Percentiles rank a stretch among this genome's conserved stretches.
Evolutionary conservation across 148 eudicot species (phyloP).

Genomic region (Agrostemma githago): DNA sequence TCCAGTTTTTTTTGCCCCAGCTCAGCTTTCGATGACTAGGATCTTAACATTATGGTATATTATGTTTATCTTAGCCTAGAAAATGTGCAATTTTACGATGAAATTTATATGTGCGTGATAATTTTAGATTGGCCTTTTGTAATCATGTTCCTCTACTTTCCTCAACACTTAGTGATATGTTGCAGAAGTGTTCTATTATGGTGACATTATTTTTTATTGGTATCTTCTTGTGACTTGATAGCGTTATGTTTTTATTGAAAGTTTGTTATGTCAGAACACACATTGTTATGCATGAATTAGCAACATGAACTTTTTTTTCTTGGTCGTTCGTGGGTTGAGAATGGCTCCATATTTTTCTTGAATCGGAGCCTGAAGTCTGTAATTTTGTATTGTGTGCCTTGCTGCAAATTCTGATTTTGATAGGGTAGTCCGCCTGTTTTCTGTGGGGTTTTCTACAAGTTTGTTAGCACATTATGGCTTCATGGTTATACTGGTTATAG

Average conservation of each 20-base stretch:
- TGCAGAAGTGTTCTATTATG: neutral
- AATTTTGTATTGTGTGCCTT: neutral
- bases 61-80: neutral
- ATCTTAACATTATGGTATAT: neutral
- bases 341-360: neutral
- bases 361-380: neutral
- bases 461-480: neutral
- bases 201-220: neutral
- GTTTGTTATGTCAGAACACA: neutral
- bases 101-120: neutral
- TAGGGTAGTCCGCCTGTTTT: neutral
- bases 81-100: neutral
- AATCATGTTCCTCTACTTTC: neutral
- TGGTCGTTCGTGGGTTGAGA: neutral
- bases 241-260: neutral
- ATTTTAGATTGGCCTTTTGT: neutral
- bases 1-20: neutral
- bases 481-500: neutral
- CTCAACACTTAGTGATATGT: neutral
- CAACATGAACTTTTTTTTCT: neutral
- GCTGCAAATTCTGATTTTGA: neutral
- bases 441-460: neutral
- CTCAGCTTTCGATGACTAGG: neutral
- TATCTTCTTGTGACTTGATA: neutral
- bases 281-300: neutral